Base-by-base conservation (phyloP, 2,329 filamentous ascomycete species). In the Fusarium algeriense region DNA sequence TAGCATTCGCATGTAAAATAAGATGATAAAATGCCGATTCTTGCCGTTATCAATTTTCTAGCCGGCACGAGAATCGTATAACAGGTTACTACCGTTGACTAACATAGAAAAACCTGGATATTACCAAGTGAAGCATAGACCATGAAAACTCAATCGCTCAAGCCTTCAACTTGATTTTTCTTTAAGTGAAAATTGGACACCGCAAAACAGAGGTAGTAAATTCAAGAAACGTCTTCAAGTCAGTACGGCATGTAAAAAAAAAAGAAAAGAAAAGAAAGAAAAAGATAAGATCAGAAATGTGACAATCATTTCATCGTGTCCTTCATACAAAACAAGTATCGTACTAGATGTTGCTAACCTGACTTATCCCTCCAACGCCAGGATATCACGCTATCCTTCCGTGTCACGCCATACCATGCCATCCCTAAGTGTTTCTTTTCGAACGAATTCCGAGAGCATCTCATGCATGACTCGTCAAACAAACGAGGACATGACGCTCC, bases 311-410 rank as follows among this genome's bases (percentile, higher is more conserved):
- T 50, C 56, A 57, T 74, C 67, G 49, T 73, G 56, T 63, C 60
- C 46, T 67, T 74, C 63, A 48, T 62, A 58, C 50, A 50, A 50
- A 53, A 60, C 58, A 67, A 60, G 26, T 67, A 54, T 34, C 61
- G 23, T 23, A 23, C 28, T 46, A 66, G 30, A 60, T 68, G 57
- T 68, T 59, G 53, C 52, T 64, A 53, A 23, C 23, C 50, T 63
- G 60, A 57, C 57, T 46, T 50, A 60, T 46, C n/a, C 55, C 60
- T 49, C 60, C 48, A 75, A 75, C 73, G 73, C 73, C 73, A 48
- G 62, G 38, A 73, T 72, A 62, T 65, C 69, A 67, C 50, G 53
- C 57, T 58, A 72, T 64, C 23, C 67, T 59, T 54, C 57, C 34
- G 28, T 52, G n/a, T 30, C 59, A 58, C 54, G 44, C 53, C 61